phyloP scores from a whole-genome alignment of 768 basidiomycete species.

The Lyophyllum atratum region DNA sequence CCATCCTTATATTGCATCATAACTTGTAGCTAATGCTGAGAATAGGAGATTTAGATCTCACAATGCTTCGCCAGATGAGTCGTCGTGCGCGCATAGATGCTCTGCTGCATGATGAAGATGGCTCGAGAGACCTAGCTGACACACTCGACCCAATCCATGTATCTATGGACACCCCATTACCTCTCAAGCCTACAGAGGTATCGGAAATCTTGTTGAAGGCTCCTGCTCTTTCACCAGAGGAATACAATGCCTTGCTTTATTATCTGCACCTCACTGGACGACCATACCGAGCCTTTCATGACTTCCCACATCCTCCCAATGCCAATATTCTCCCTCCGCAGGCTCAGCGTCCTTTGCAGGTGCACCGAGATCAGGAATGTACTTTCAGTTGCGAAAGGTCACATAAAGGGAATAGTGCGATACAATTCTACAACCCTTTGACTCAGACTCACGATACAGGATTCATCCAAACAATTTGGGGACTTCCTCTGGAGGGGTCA shows the following conservation, averaged over 20 bases:
- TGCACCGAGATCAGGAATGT: constrained; percentile 12
- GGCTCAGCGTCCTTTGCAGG: constrained; percentile 9
- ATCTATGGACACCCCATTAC: background rate
- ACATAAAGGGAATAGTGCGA: constrained; percentile 23
- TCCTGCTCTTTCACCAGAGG: constrained; percentile 4
- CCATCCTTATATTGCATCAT: background rate
- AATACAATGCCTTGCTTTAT: constrained; percentile 17
- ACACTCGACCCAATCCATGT: constrained; percentile 6
- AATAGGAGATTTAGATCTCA: constrained; percentile 9
- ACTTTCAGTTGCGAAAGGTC: constrained; percentile 20
- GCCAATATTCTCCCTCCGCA: constrained; percentile 16
- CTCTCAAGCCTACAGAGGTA: constrained; percentile 1
- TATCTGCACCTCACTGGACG: constrained; percentile 17
- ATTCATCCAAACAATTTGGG: constrained; percentile 17
- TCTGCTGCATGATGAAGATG: constrained; percentile 4
- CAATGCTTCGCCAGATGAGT: constrained; percentile 12
- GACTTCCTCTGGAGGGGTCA: constrained; percentile 19
- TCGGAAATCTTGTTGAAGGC: constrained; percentile 12
- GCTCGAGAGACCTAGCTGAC: constrained; percentile 2
- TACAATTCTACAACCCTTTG: constrained; percentile 21
- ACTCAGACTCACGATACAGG: constrained; percentile 12
- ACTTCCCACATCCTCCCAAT: constrained; percentile 14
- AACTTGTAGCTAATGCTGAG: background rate
- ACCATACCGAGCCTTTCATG: constrained; percentile 9
- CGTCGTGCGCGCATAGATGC: constrained; percentile 5